phyloP scores from a whole-genome alignment of 2,329 filamentous ascomycete genomes.

The Calonectria naviculata region DNA sequence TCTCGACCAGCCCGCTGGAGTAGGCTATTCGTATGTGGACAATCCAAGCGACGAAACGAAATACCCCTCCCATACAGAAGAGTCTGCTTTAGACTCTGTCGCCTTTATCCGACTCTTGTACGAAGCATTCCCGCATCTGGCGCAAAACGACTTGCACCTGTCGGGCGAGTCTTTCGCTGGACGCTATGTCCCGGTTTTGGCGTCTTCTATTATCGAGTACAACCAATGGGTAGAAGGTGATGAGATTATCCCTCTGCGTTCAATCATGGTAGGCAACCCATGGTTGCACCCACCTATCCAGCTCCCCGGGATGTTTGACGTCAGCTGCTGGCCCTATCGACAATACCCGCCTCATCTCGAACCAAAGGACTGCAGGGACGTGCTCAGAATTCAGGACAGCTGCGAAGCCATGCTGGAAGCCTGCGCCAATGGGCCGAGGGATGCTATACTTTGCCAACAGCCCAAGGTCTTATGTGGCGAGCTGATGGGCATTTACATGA shows the following conservation, averaged over 20 bases:
- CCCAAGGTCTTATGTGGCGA: neutral
- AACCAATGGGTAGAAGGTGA: neutral
- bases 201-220: neutral
- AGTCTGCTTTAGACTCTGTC: neutral
- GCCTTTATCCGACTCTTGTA: neutral
- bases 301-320: neutral
- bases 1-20: neutral
- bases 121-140: neutral
- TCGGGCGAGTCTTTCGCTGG: neutral
- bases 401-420: neutral
- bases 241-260: neutral
- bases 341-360: neutral
- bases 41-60: neutral
- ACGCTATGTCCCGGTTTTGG: neutral
- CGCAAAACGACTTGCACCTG: neutral
- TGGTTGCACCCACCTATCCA: neutral
- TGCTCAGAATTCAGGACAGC: neutral
- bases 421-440: neutral
- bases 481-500: neutral
- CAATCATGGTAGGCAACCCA: neutral
- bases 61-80: neutral
- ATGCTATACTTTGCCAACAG: neutral
- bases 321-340: neutral
- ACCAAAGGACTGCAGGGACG: neutral
- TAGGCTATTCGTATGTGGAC: neutral